Base-by-base conservation (phyloP, 2,329 filamentous ascomycete species). In the Fusarium sarcochroum region DNA sequence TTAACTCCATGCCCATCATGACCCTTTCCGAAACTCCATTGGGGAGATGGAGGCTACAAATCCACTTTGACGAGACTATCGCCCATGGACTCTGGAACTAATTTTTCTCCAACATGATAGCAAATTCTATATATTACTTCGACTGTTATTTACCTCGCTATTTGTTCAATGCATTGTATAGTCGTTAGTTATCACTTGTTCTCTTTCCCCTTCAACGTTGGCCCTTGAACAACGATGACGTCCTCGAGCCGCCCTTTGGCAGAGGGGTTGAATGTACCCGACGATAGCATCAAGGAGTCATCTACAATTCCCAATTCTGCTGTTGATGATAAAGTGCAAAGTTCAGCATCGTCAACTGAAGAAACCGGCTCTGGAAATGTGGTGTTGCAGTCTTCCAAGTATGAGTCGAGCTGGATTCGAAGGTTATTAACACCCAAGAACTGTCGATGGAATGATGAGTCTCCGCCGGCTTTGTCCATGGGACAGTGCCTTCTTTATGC, bases 401-500 rank as follows among this genome's bases (percentile, higher is more conserved):
- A 76, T 30, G 68, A 71, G 13, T 58, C 64, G 4, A 71, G 69
- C 20, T 67, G 64, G 54, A 21, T 73, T 50, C 69, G 62, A 20
- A 69, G 73, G 17, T 9, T 67, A 23, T 44, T 69, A 85, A 88
- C 86, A 35, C 92, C 91, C 1, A 83, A 83, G 52, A 84, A 86
- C 69, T 92, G 91, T 76, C 88, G 91, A 45, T 94, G 90, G 81
- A 84, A 93, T 69, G 85, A 89, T 0, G 77, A 86, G 1, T 84
- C 86, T 55, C 91, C 92, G 9, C 90, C 90, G 0, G 82, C 84
- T 32, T 93, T 95, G 77, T 90, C 87, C 2, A 80, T 93, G 70
- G 81, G 82, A 4, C 81, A 93, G 75, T 94, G 94, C 72, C 76
- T 93, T 4, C 79, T 94, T 2, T 93, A 93, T 65, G 90, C 86